phyloP scores from a whole-genome alignment of 1,284 basidiomycete species.

The Marasmius sp. region DNA sequence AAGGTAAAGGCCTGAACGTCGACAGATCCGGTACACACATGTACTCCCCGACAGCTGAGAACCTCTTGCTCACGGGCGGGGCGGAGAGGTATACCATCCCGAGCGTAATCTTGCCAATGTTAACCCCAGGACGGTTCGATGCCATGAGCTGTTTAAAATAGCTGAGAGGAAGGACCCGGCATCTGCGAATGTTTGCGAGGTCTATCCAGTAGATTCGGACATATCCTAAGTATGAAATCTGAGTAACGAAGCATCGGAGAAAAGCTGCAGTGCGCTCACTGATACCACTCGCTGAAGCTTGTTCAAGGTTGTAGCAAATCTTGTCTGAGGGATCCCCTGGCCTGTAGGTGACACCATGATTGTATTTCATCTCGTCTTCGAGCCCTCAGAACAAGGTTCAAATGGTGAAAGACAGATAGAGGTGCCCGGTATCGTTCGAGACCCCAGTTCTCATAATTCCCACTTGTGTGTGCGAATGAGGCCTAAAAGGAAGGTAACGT shows the following conservation, averaged over 20 bases:
- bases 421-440: too few species aligned
- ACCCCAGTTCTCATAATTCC: too few species aligned
- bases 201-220: slow-evolving; percentile 25
- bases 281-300: background rate
- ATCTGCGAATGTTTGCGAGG: slow-evolving; percentile 17
- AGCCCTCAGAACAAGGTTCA: too few species aligned
- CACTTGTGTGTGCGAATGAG: too few species aligned
- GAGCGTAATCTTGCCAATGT: slow-evolving; percentile 17
- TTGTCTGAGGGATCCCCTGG: slow-evolving; percentile 14
- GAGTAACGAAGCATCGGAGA: background rate
- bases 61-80: slow-evolving; percentile 12
- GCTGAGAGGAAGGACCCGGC: slow-evolving; percentile 17
- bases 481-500: too few species aligned
- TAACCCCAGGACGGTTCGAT: slow-evolving; percentile 21
- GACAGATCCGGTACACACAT: slow-evolving; percentile 16
- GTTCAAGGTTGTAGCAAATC: background rate
- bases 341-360: slow-evolving; percentile 15
- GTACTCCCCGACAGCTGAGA: slow-evolving; percentile 20
- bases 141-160: slow-evolving; percentile 19
- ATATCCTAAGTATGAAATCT: slow-evolving; percentile 12
- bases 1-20: slow-evolving; percentile 16
- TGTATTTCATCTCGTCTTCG: background rate
- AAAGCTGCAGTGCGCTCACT: background rate
- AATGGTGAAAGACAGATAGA: too few species aligned
- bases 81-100: slow-evolving; percentile 19